These are phyloP conservation scores for Amesomyces nigricolor DNA, from an alignment of 2,329 filamentous ascomycete species.

Conservation along the genomic window DNA sequence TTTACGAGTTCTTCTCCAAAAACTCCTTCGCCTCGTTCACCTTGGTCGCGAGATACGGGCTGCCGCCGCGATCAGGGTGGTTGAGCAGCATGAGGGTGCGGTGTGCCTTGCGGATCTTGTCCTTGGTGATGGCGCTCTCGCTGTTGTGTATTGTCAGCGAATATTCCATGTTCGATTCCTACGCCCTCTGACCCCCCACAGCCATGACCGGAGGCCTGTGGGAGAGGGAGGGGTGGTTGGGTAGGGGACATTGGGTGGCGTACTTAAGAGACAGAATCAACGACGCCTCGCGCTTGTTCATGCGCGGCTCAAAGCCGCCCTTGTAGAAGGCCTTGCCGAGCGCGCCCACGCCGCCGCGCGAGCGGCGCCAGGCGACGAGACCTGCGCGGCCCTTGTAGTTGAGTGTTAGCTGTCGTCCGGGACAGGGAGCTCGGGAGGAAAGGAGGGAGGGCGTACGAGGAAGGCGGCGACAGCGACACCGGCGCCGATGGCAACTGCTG, in stretches of 20 bases:
- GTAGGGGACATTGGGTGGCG: conserved; percentile 17
- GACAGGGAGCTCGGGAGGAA: neutral
- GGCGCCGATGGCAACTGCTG: conserved; percentile 52
- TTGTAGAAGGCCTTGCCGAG: conserved; percentile 95
- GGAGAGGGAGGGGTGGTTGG: neutral
- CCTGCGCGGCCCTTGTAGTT: conserved; percentile 74
- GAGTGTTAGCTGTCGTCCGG: conserved; percentile 15
- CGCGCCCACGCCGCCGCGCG: conserved; percentile 68
- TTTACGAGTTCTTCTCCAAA: conserved; percentile 63
- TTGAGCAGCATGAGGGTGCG: conserved; percentile 94
- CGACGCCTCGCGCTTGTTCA: conserved; percentile 87
- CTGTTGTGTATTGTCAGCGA: conserved; percentile 61
- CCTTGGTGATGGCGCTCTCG: conserved; percentile 81
- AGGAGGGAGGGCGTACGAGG: conserved; percentile 40
- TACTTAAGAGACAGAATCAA: conserved; percentile 89
- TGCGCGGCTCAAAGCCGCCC: conserved; percentile 93
- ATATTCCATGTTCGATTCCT: neutral
- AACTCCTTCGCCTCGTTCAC: conserved; percentile 98
- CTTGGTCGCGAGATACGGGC: conserved; percentile 93
- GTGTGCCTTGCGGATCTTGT: conserved; percentile 93
- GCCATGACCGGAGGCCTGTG: neutral
- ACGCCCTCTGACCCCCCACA: too few species aligned
- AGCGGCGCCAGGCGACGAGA: conserved; percentile 80
- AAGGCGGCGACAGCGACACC: conserved; percentile 62
- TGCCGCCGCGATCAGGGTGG: conserved; percentile 94